Percentiles rank a stretch among this genome's conserved stretches.
phyloP scores from a whole-genome alignment of 78 protist species.

The Isochrysis galbana region DNA sequence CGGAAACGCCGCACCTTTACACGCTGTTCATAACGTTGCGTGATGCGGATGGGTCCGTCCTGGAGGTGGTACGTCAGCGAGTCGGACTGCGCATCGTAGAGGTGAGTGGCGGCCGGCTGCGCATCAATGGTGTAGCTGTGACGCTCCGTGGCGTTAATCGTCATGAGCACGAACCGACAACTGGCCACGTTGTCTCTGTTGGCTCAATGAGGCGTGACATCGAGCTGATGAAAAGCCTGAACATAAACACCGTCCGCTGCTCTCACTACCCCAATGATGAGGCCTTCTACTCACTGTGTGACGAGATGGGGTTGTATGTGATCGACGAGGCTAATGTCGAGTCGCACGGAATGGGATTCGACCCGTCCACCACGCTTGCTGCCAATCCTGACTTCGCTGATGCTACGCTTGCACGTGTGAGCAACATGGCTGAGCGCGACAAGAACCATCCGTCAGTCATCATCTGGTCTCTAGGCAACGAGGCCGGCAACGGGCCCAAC shows the following conservation, averaged over 20 bases:
- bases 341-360: slow-evolving; percentile 40
- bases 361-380: background rate
- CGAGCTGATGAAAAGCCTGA: slow-evolving; percentile 40
- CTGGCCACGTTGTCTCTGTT: slow-evolving; percentile 13
- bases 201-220: slow-evolving; percentile 28
- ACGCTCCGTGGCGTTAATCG: slow-evolving; percentile 43
- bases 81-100: background rate
- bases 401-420: slow-evolving; percentile 29
- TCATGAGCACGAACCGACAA: slow-evolving; percentile 39
- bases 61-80: background rate
- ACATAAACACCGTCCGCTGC: slow-evolving; percentile 53
- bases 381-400: background rate
- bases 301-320: slow-evolving; percentile 44
- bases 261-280: slow-evolving; percentile 40
- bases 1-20: slow-evolving; percentile 40
- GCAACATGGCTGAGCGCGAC: slow-evolving; percentile 35
- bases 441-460: slow-evolving; percentile 43
- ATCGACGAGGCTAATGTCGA: slow-evolving; percentile 59
- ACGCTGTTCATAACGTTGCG: slow-evolving; percentile 8
- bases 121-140: slow-evolving; percentile 15
- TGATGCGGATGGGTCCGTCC: background rate
- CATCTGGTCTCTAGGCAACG: slow-evolving; percentile 57
- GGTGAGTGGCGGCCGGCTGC: background rate
- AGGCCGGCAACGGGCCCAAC: slow-evolving; percentile 18
- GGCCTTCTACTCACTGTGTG: slow-evolving; percentile 34